Evolutionary conservation across 495 filamentous ascomycete species (phyloP), one percentile per base, ranked within the genome.

Genomic region (Friedmanniomyces endolithicus): DNA sequence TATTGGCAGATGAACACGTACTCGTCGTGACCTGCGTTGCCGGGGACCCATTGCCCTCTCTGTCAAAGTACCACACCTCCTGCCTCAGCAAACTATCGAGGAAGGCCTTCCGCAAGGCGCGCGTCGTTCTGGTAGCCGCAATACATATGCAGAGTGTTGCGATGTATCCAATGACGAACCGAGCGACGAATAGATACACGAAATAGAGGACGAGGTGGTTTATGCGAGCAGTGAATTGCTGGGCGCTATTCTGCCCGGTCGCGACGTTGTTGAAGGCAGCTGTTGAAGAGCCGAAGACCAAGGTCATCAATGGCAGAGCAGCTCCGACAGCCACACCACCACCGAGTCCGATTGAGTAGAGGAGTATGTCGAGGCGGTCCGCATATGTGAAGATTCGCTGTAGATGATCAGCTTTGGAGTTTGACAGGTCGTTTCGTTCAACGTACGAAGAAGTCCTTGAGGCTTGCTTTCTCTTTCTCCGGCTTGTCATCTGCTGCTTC

Each of bases 141-240:
- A 65, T 50, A 19, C 56, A 57, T 6, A 56, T 34, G 19, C 37
- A 54, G 9, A 62, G 43, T 29, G 54, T 57, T 1, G 19, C 35
- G 17, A 63, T 27, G 52, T 65, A 65, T 19, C 52, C 51, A 1
- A 65, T 20, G 19, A 58, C 50, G 44, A 63, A 63, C 11, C 45
- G 45, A 11, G 34, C 63, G 27, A 65, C 29, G 58, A 63, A 63
- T 12, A 65, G 31, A 25, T 65, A 65, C 31, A 65, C 58, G 29
- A 65, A 58, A 52, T 61, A 65, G 16, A 65, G 57, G n/a, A 50
- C 55, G 3, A 51, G 52, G 11, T 48, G 23, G 17, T 57, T 31
- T 31, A 63, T 48, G 2, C 33, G 9, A 29, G 7, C 1, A 17
- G 19, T 46, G 43, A 59, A 63, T 17, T 48, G 12, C 24, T 37